phyloP scores from a whole-genome alignment of 2,329 filamentous ascomycete genomes.

The Fusarium sp. region DNA sequence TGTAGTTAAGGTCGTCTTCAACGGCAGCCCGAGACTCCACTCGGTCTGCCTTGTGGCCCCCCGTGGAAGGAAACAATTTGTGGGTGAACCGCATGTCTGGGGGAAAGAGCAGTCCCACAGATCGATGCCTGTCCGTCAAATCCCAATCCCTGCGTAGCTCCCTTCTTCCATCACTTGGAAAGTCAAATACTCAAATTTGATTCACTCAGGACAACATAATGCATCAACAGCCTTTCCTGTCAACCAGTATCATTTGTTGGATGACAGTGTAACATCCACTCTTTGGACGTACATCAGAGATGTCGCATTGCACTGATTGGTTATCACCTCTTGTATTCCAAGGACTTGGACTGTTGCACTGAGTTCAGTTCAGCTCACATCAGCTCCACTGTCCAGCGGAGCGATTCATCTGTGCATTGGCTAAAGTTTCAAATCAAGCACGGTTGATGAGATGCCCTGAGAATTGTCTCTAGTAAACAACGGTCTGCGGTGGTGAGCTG shows the following conservation, averaged over 20 bases:
- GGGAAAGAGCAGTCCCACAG: conserved; percentile 16
- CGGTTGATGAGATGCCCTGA: conserved; percentile 19
- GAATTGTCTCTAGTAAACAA: conserved; percentile 2
- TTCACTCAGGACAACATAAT: conserved; percentile 14
- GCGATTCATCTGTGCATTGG: not conserved
- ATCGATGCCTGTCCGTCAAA: conserved; percentile 16
- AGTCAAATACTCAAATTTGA: not conserved
- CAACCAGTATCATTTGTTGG: not conserved
- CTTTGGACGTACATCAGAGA: not conserved
- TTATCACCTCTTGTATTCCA: not conserved
- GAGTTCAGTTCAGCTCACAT: not conserved
- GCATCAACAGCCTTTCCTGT: not conserved
- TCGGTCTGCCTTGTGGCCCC: not conserved
- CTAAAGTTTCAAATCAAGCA: conserved; percentile 20
- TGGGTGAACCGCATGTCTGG: conserved; percentile 16
- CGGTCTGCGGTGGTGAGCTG: conserved; percentile 1
- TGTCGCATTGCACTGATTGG: conserved; percentile 22
- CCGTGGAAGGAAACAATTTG: conserved; percentile 32
- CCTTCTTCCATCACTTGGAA: not conserved
- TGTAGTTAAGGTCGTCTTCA: not conserved
- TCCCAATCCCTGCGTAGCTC: conserved; percentile 15
- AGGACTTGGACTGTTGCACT: conserved; percentile 10
- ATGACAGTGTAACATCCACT: conserved; percentile 2
- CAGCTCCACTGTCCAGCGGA: not conserved
- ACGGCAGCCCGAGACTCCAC: conserved; percentile 1